phyloP scores from a whole-genome alignment of 805 yeast species.

The Wickerhamomyces subpelliculosus region DNA sequence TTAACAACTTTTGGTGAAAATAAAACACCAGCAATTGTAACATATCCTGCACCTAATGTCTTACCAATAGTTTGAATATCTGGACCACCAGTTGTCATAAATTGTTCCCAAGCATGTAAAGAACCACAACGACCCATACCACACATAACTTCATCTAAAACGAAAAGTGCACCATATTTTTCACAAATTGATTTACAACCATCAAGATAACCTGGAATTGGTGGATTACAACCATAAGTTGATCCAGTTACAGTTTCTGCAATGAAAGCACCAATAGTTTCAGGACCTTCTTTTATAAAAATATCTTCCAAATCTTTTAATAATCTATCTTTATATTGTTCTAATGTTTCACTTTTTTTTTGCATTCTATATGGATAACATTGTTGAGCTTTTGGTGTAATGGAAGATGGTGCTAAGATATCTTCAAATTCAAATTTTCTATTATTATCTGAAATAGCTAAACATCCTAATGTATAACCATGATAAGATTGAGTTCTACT shows the following conservation, averaged over 20 bases:
- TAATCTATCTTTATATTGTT: constrained; percentile 32
- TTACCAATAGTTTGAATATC: constrained; percentile 43
- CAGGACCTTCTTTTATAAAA: constrained; percentile 35
- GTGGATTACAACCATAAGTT: constrained; percentile 36
- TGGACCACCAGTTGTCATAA: constrained; percentile 32
- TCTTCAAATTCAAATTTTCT: constrained; percentile 30
- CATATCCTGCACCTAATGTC: constrained; percentile 41
- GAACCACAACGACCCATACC: constrained; percentile 48
- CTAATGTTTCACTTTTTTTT: constrained; percentile 28
- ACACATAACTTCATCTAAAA: constrained; percentile 51
- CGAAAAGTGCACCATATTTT: constrained; percentile 42
- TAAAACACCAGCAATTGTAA: constrained; percentile 38
- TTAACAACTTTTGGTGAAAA: constrained; percentile 30
- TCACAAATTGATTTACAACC: constrained; percentile 39
- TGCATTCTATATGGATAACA: constrained; percentile 24
- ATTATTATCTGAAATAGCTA: constrained; percentile 33
- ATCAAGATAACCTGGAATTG: constrained; percentile 39
- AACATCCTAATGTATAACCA: constrained; percentile 41
- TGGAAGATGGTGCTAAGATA: constrained; percentile 16
- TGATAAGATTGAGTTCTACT: constrained; percentile 42
- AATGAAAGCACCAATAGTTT: constrained; percentile 35
- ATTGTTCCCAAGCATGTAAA: constrained; percentile 39
- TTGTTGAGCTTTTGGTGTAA: constrained; percentile 21
- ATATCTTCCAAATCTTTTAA: constrained; percentile 34
- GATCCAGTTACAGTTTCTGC: constrained; percentile 42